phyloP scores from a whole-genome alignment of 129 eudicot genomes.

The Flaveria sonorensis region DNA sequence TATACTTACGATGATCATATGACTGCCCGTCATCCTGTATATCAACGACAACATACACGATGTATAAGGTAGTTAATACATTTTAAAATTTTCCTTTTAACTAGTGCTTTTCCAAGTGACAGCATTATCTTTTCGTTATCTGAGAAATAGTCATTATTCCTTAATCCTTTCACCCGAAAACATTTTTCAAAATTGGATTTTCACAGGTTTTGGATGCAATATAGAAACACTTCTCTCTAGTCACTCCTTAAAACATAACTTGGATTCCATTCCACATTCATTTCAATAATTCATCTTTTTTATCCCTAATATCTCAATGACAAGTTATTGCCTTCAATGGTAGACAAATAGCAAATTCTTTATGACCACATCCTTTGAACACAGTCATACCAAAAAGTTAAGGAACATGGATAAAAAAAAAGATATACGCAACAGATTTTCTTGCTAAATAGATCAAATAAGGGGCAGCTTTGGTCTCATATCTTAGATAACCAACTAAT shows the following conservation, averaged over 20 bases:
- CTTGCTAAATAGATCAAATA: neutral
- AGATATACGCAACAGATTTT: neutral
- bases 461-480: neutral
- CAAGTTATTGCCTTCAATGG: neutral
- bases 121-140: too few relatives aligned
- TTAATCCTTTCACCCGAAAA: too few relatives aligned
- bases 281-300: neutral
- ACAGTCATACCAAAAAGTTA: neutral
- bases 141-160: too few relatives aligned
- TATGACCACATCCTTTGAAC: neutral
- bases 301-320: conserved; percentile 8
- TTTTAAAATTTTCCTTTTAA: too few relatives aligned
- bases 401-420: neutral
- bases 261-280: conserved; percentile 18
- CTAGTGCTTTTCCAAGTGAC: too few relatives aligned
- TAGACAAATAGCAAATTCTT: neutral
- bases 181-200: neutral
- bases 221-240: conserved; percentile 7
- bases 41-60: too few relatives aligned
- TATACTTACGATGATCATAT: neutral
- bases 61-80: too few relatives aligned
- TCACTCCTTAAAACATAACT: neutral
- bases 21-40: neutral
- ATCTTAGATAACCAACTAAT: neutral
- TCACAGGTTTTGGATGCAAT: neutral